phyloP scores from a whole-genome alignment of 805 yeast genomes.

The Saccharomycopsis sp. region DNA sequence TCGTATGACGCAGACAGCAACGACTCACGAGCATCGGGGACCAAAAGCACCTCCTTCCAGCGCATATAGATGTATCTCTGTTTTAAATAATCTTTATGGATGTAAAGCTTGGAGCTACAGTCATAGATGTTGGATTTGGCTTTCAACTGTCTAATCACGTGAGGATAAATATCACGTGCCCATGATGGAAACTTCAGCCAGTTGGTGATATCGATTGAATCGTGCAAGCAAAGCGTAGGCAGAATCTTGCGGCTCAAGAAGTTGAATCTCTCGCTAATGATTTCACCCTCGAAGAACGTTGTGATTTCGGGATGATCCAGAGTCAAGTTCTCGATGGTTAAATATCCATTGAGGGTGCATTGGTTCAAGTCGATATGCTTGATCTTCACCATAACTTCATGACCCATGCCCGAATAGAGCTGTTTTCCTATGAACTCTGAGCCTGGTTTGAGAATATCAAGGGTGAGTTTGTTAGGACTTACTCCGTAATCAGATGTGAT shows the following conservation, averaged over 20 bases:
- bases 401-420: constrained; percentile 29
- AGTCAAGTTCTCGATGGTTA: constrained; percentile 64
- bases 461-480: neutral
- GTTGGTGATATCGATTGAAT: constrained; percentile 11
- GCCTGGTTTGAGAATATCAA: constrained; percentile 25
- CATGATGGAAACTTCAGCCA: constrained; percentile 18
- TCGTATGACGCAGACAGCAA: constrained; percentile 76
- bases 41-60: constrained; percentile 87
- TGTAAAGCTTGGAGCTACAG: constrained; percentile 17
- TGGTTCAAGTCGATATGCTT: constrained; percentile 47
- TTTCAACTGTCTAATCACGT: neutral
- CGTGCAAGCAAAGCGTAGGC: constrained; percentile 5
- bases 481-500: neutral
- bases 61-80: constrained; percentile 71
- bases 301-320: constrained; percentile 60
- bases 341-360: constrained; percentile 49
- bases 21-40: constrained; percentile 59
- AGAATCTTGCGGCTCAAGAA: constrained; percentile 29
- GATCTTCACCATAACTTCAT: constrained; percentile 52
- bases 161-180: neutral
- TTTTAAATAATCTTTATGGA: constrained; percentile 29
- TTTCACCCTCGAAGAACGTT: constrained; percentile 69
- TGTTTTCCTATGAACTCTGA: constrained; percentile 31
- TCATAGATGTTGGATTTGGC: neutral
- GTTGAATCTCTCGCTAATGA: constrained; percentile 46